phyloP scores from a whole-genome alignment of 2,329 filamentous ascomycete species.

The Scleromitrula shiraiana region DNA sequence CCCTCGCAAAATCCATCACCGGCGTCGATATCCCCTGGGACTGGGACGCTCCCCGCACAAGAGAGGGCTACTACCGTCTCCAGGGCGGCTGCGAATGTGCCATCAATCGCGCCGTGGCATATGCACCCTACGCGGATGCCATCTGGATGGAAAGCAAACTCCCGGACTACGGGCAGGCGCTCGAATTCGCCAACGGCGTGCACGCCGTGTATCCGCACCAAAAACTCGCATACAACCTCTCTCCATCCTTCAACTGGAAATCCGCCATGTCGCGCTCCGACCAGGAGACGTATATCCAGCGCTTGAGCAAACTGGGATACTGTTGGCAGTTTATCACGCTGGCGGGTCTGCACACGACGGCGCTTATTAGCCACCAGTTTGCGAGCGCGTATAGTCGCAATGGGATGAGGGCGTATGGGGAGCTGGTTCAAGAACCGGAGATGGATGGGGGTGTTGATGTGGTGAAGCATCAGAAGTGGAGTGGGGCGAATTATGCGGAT shows the following conservation, averaged over 20 bases:
- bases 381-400: slow-evolving; percentile 69
- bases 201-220: slow-evolving; percentile 93
- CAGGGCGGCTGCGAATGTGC: slow-evolving; percentile 87
- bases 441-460: slow-evolving; percentile 87
- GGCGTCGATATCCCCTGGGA: slow-evolving; percentile 83
- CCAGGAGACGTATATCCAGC: slow-evolving; percentile 94
- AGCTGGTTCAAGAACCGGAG: slow-evolving; percentile 96
- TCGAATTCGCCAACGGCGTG: slow-evolving; percentile 88
- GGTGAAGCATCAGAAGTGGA: slow-evolving; percentile 99
- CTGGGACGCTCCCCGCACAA: slow-evolving; percentile 88
- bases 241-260: slow-evolving; percentile 99
- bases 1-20: slow-evolving; percentile 67
- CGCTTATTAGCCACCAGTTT: slow-evolving; percentile 85
- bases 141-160: slow-evolving; percentile 99
- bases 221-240: slow-evolving; percentile 97
- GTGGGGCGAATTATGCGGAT: slow-evolving; percentile 88
- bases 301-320: slow-evolving; percentile 82
- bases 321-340: slow-evolving; percentile 99
- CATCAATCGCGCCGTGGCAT: slow-evolving; percentile 82
- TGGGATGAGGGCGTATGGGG: slow-evolving; percentile 94
- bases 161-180: slow-evolving; percentile 82
- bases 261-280: slow-evolving; percentile 83
- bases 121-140: slow-evolving; percentile 86
- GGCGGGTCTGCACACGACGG: slow-evolving; percentile 90
- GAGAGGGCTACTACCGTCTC: slow-evolving; percentile 93